Percentiles rank a stretch among this genome's conserved stretches.
Conservation (phyloP, 441 rosid species). For the Syzygium malaccense region DNA sequence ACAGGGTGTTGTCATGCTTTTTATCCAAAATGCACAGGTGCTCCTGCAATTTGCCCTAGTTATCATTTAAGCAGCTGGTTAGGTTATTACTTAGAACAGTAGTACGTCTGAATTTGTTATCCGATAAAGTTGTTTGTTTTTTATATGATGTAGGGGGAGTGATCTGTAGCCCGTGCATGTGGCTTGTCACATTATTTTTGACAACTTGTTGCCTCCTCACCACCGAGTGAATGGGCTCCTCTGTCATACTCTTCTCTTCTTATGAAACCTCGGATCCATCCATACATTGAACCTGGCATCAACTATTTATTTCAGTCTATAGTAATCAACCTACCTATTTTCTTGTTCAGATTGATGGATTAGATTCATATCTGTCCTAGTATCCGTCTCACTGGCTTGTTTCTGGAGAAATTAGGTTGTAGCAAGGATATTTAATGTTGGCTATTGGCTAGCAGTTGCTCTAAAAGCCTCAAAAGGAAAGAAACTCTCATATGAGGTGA, state of each 20-base stretch:
- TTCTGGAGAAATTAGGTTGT: neutral
- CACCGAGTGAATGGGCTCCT: neutral
- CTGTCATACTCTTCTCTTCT: neutral
- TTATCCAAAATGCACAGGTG: neutral
- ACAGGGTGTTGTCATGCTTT: neutral
- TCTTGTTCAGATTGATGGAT: neutral
- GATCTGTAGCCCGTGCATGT: neutral
- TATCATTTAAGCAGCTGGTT: neutral
- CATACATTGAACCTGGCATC: neutral
- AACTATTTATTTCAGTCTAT: neutral
- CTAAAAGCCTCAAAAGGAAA: neutral
- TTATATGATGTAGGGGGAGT: neutral
- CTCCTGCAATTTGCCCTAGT: neutral
- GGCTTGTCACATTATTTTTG: neutral
- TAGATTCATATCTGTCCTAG: neutral
- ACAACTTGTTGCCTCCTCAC: neutral
- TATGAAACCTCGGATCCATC: neutral
- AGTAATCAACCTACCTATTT: neutral
- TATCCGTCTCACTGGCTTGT: neutral
- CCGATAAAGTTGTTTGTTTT: neutral
- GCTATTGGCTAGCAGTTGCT: neutral
- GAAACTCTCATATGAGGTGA: neutral
- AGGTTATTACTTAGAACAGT: neutral
- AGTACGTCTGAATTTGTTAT: neutral
- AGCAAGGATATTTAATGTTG: neutral